Percentiles rank a stretch among this genome's conserved stretches.
phyloP scores from a whole-genome alignment of 2,329 filamentous ascomycete genomes.

The Xylariaceae sp. region DNA sequence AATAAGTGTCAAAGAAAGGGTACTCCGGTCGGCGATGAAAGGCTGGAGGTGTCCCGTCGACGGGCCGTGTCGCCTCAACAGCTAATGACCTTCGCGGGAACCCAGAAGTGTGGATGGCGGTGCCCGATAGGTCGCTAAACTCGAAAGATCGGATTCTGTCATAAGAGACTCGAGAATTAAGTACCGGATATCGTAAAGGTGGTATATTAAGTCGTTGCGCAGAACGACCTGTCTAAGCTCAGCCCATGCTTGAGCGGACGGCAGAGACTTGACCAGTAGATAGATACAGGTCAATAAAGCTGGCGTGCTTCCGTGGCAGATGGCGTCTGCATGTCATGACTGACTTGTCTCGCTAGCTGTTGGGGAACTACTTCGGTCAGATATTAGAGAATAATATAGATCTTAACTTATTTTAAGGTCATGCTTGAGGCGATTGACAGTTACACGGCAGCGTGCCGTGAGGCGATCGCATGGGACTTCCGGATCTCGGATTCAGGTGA shows the following conservation, averaged over 20 bases:
- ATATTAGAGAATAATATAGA: background rate
- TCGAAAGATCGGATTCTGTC: background rate
- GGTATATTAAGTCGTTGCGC: constrained; percentile 6
- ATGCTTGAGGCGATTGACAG: background rate
- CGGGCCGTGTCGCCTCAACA: constrained; percentile 7
- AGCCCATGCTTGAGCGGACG: background rate
- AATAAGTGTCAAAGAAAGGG: constrained; percentile 6
- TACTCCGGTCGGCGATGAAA: background rate
- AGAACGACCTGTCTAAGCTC: background rate
- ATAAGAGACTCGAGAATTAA: constrained; percentile 1
- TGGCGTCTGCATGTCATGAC: background rate
- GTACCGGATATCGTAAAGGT: background rate
- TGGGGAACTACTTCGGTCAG: background rate
- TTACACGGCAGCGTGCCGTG: background rate
- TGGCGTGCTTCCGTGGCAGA: background rate
- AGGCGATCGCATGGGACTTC: background rate
- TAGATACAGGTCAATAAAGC: constrained; percentile 1
- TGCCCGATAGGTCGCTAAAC: background rate
- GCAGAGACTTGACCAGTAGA: background rate
- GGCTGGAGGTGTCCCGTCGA: constrained; percentile 5
- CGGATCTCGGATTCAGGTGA: background rate
- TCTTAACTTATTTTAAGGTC: background rate
- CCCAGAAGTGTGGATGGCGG: background rate
- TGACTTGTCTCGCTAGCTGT: background rate
- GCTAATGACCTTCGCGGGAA: constrained; percentile 1